These are phyloP conservation scores for Leccinum subgranulosum DNA, from an alignment of 768 basidiomycete genomes.

Conservation along the genomic window DNA sequence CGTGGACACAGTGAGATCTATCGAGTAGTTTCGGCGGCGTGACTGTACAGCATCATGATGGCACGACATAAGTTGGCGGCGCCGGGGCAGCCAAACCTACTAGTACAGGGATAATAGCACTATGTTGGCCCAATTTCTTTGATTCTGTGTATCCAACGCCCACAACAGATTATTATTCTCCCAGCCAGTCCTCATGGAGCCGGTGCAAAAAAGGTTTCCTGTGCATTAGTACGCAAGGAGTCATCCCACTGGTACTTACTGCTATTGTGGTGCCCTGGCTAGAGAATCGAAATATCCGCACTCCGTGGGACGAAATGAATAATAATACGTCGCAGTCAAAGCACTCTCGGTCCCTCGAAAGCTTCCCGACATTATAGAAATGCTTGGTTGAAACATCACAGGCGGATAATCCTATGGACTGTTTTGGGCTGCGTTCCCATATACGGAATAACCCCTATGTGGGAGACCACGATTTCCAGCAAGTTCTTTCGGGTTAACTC, in stretches of 20 bases:
- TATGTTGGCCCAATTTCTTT: background rate
- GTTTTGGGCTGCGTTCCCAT: constrained; percentile 8
- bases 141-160: background rate
- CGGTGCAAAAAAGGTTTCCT: constrained; percentile 1
- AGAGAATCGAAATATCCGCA: background rate
- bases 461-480: background rate
- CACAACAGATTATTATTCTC: background rate
- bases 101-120: background rate
- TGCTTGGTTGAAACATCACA: background rate
- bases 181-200: background rate
- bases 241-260: no score
- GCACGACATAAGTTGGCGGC: background rate
- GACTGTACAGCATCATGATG: constrained; percentile 10
- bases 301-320: background rate
- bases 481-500: background rate
- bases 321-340: background rate
- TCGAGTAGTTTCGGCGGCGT: background rate
- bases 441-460: constrained; percentile 16
- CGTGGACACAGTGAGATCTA: background rate
- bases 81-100: background rate
- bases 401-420: constrained; percentile 9
- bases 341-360: background rate
- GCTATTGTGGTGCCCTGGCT: constrained; percentile 4
- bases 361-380: background rate
- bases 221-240: background rate